Evolutionary conservation across 1,284 basidiomycete genomes (phyloP).

Genomic region (Acaromyces ingoldii): DNA sequence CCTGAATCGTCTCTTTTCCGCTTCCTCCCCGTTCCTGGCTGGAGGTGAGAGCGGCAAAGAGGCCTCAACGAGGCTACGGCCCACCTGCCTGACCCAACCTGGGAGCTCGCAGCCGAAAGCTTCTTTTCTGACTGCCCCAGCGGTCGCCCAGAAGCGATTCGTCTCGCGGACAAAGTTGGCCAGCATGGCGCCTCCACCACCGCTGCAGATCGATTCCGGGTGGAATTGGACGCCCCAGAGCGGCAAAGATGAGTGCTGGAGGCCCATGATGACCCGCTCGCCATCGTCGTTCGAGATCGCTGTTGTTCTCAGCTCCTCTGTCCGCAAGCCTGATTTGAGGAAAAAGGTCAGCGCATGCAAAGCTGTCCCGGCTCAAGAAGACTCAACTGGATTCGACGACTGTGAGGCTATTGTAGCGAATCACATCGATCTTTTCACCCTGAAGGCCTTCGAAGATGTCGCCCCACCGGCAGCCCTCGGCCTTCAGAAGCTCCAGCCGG

Average conservation of each 20-base stretch:
- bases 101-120: no score
- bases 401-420: constrained; percentile 68
- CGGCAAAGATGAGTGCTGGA: constrained; percentile 52
- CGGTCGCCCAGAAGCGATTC: constrained; percentile 28
- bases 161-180: constrained; percentile 36
- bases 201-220: constrained; percentile 59
- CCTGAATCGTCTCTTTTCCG: no score
- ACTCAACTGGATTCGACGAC: constrained; percentile 52
- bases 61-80: no score
- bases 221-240: constrained; percentile 96
- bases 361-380: background rate
- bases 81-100: no score
- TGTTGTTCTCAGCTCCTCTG: constrained; percentile 54
- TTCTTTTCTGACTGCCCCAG: no score
- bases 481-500: constrained; percentile 16
- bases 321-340: constrained; percentile 48
- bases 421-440: constrained; percentile 60
- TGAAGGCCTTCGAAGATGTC: constrained; percentile 64
- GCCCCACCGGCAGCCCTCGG: no score
- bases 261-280: constrained; percentile 32
- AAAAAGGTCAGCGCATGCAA: background rate
- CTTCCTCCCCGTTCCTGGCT: no score
- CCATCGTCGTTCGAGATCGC: constrained; percentile 42
- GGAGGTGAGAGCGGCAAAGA: no score
- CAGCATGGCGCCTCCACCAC: constrained; percentile 28